Percentiles rank a stretch among this genome's conserved stretches.
Evolutionary conservation across 108 stramenopile species (phyloP).

Genomic region (Schizochytrium sp.): DNA sequence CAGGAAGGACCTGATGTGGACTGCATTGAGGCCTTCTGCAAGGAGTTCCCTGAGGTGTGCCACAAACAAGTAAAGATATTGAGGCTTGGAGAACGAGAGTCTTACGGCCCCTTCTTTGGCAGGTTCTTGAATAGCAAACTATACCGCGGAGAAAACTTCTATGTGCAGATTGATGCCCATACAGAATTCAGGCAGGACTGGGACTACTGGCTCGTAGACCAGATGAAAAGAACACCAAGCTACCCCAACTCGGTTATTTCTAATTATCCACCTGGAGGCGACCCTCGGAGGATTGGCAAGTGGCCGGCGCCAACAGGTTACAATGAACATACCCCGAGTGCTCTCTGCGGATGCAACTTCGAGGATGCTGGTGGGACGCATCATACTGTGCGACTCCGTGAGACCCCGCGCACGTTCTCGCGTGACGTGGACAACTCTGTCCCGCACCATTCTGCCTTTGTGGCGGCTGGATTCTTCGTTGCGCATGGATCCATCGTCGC

Average conservation of each 20-base stretch:
- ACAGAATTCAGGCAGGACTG: slow-evolving; percentile 84
- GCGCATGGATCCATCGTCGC: slow-evolving; percentile 81
- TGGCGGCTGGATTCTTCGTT: slow-evolving; percentile 96
- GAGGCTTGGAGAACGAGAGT: slow-evolving; percentile 87
- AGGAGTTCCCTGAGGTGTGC: slow-evolving; percentile 76
- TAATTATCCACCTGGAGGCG: slow-evolving; percentile 84
- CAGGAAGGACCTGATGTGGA: slow-evolving; percentile 83
- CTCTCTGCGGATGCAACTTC: slow-evolving; percentile 55
- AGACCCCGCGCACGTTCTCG: not conserved
- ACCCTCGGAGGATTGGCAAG: not conserved
- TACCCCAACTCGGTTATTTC: slow-evolving; percentile 84
- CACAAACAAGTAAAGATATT: slow-evolving; percentile 81
- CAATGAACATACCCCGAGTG: not conserved
- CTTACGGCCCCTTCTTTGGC: slow-evolving; percentile 89
- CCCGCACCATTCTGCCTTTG: slow-evolving; percentile 75
- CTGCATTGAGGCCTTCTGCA: slow-evolving; percentile 84
- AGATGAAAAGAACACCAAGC: slow-evolving; percentile 75
- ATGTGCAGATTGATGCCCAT: slow-evolving; percentile 91
- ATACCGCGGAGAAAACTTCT: slow-evolving; percentile 91
- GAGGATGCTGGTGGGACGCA: slow-evolving; percentile 50
- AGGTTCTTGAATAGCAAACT: slow-evolving; percentile 88
- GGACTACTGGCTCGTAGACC: slow-evolving; percentile 82
- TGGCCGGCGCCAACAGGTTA: slow-evolving; percentile 11
- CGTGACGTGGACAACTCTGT: not conserved
- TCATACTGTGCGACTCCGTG: slow-evolving; percentile 45